phyloP scores from a whole-genome alignment of 495 filamentous ascomycete genomes.

The Astrocystis sublimbata region DNA sequence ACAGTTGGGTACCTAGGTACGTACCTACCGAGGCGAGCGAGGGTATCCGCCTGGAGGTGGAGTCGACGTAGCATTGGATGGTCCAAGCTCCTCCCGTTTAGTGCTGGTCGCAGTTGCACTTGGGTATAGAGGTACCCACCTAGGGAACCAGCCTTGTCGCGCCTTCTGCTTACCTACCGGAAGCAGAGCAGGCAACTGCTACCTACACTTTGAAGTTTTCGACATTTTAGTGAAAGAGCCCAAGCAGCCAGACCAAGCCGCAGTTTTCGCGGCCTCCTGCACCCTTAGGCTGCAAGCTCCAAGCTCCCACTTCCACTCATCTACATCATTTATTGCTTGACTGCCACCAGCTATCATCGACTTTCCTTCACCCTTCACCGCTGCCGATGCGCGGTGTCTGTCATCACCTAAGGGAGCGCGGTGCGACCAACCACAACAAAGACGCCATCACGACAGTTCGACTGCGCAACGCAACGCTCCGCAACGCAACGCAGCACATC shows the following conservation, averaged over 20 bases:
- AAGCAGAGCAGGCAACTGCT: conserved; percentile 15
- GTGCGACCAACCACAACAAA: background rate
- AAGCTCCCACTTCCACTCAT: background rate
- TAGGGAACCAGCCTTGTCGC: conserved; percentile 8
- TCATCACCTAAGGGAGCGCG: background rate
- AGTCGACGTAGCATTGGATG: background rate
- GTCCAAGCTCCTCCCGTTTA: conserved; percentile 10
- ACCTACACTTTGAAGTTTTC: background rate
- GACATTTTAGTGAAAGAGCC: conserved; percentile 16
- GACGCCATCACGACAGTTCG: background rate
- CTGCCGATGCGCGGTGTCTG: background rate
- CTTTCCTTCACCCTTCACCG: background rate
- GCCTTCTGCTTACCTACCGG: conserved; percentile 17
- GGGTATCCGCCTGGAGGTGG: background rate
- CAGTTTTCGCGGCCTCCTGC: background rate
- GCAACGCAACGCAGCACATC: background rate
- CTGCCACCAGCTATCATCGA: background rate
- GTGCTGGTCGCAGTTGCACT: background rate
- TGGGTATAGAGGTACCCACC: background rate
- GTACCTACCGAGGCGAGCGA: background rate
- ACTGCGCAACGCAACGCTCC: background rate
- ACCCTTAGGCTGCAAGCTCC: no score
- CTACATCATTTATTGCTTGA: background rate
- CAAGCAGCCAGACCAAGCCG: conserved; percentile 2
- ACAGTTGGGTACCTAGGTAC: background rate